Evolutionary conservation across 192 early-diverging fungal genomes (phyloP), one percentile per base, ranked within the genome.

Genomic region (Spinellus fusiger): DNA sequence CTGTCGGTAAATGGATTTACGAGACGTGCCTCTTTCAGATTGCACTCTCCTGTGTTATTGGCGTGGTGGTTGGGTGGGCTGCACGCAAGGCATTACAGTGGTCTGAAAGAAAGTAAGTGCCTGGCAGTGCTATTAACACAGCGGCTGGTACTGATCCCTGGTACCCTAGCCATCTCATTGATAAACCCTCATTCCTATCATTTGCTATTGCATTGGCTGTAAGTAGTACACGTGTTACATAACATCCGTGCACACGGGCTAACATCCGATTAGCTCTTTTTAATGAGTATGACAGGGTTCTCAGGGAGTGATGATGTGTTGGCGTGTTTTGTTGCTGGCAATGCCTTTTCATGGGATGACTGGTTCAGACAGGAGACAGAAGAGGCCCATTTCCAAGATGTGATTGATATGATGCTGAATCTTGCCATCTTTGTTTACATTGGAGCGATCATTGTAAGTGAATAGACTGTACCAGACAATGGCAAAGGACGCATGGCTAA

Each of bases 401-500:
- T 89, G 2, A 80, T 98, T 47, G 93, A 94, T 64, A 86, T 83
- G 68, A 70, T 98, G 62, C 66, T 96, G 37, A 95, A 93, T 70
- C 71, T 92, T 61, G 72, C 90, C 4, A 88, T 92, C 40, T 98
- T 98, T 75, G 82, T 96, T 18, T 97, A 88, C 59, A 86, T 93
- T 74, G 92, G 91, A 23, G 70, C 88, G 8, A 77, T 82, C 12
- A 87, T 92, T 49, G 72, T 66, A 65, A 74, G 72, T 56, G 15
- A 44, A 16, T 23, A 16, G 4, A n/a, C 9, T n/a, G 37, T 27
- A 22, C 23, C 1, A 51, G 10, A 16, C 9, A 20, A 31, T 26
- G n/a, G n/a, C n/a, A 3, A 33, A 4, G 46, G 15, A 37, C 62
- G 46, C 28, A 63, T 8, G 18, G 6, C 38, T 61, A 49, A 53